phyloP scores from a whole-genome alignment of 306 rosid species.

The Casuarina cunninghamiana region DNA sequence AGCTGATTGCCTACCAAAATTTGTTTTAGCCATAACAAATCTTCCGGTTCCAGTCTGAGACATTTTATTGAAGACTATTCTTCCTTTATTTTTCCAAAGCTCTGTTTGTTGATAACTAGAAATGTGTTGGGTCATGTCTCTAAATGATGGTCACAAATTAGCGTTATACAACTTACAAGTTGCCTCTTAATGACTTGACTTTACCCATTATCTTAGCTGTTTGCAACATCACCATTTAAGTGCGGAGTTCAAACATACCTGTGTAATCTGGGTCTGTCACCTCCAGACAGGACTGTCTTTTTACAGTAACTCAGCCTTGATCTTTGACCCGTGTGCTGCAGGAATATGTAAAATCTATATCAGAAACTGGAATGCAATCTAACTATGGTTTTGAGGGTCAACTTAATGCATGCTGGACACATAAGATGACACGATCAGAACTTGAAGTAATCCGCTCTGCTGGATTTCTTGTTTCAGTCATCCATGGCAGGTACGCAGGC shows the following conservation, averaged over 20 bases:
- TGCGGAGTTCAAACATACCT: background rate
- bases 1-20: background rate
- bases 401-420: slow-evolving; percentile 89
- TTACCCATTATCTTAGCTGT: background rate
- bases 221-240: background rate
- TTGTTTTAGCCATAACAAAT: background rate
- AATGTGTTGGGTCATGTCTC: background rate
- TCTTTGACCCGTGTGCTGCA: slow-evolving; percentile 39
- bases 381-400: slow-evolving; percentile 85
- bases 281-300: background rate
- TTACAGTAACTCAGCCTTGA: background rate
- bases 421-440: slow-evolving; percentile 68
- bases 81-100: too few species aligned
- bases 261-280: background rate
- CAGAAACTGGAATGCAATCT: slow-evolving; percentile 86
- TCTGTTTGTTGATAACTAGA: background rate
- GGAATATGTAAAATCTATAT: slow-evolving; percentile 86
- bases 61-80: background rate
- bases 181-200: background rate
- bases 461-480: slow-evolving; percentile 79
- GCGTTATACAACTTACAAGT: background rate
- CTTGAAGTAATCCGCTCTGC: slow-evolving; percentile 67
- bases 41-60: background rate
- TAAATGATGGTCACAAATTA: background rate
- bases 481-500: slow-evolving; percentile 80